These are phyloP conservation scores for Hericium alpestre DNA, from an alignment of 768 basidiomycete species.

Conservation along the genomic window DNA sequence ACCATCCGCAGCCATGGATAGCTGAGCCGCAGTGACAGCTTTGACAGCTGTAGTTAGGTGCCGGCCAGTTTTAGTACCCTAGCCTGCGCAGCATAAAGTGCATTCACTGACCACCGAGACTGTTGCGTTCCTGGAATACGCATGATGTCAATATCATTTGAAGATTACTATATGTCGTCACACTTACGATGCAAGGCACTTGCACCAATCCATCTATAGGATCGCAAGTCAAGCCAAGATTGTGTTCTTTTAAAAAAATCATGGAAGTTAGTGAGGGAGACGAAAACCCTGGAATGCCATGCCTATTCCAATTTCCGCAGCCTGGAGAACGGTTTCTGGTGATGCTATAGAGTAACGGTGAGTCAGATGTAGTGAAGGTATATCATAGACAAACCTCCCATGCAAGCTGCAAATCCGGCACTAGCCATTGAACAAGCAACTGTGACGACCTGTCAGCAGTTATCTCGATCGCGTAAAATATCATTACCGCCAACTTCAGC, in stretches of 20 bases:
- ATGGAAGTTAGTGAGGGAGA: background rate
- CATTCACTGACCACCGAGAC: slow-evolving; percentile 52
- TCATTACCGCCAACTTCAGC: slow-evolving; percentile 82
- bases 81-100: background rate
- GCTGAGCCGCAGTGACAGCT: slow-evolving; percentile 86
- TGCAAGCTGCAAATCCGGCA: slow-evolving; percentile 87
- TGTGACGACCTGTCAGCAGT: slow-evolving; percentile 11
- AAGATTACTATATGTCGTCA: slow-evolving; percentile 8
- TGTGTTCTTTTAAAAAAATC: slow-evolving; percentile 46
- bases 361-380: too few relatives aligned
- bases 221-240: slow-evolving; percentile 85
- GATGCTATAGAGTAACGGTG: slow-evolving; percentile 34
- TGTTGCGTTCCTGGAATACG: slow-evolving; percentile 62
- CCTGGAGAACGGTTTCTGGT: slow-evolving; percentile 77
- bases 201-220: slow-evolving; percentile 90
- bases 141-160: background rate
- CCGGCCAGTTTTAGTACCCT: background rate
- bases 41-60: slow-evolving; percentile 56
- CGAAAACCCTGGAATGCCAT: slow-evolving; percentile 10
- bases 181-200: slow-evolving; percentile 85
- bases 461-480: background rate
- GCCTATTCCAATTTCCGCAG: slow-evolving; percentile 90
- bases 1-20: slow-evolving; percentile 87
- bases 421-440: slow-evolving; percentile 96
- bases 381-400: slow-evolving; percentile 53